Evolutionary conservation across 192 early-diverging fungal genomes (phyloP), one percentile per base, ranked within the genome.

Genomic region (Linderina pennispora): DNA sequence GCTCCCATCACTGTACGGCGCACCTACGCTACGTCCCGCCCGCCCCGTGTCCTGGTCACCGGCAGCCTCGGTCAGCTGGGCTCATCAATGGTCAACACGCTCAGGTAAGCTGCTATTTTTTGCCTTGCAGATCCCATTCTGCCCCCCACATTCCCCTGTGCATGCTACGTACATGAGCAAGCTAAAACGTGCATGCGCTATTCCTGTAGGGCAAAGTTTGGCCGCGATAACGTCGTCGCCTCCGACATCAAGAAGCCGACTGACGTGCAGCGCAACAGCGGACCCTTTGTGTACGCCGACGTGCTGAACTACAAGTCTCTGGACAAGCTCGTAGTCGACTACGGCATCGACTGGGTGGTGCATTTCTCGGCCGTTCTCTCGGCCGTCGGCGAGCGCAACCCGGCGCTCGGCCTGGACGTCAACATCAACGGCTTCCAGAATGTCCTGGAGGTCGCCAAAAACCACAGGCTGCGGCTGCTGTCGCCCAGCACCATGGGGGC

Each of bases 361-460:
- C 79, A 83, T 36, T 78, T 79, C 53, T 80, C 77, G n/a, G 81
- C 81, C 21, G 46, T 83, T 19, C 66, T 83, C 15, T 78, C 75
- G n/a, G 81, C 81, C 8, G 81, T 80, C 6, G 81, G 77, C n/a
- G 81, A 83, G 42, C 74, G 75, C 52, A 77, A 81, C 38, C 76
- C 76, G 1, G 62, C 75, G 4, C 53, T 72, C 25, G 81, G 77
- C 2, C 62, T 83, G 18, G 70, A 61, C 17, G 76, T 83, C 53
- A 83, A 83, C 56, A 78, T 83, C 50, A 70, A 48, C 48, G 81
- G 81, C n/a, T 79, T 83, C 60, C 77, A 79, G 45, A 83, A 83
- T 54, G 65, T 80, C 23, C 63, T 83, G 23, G 79, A 83, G 40
- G 41, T 83, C 26, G 75, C 81, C 18, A 79, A 72, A 45, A 37